Evolutionary conservation across 202 grass and related monocot genomes (phyloP).

Genomic region (Schoenoplectus triqueter): DNA sequence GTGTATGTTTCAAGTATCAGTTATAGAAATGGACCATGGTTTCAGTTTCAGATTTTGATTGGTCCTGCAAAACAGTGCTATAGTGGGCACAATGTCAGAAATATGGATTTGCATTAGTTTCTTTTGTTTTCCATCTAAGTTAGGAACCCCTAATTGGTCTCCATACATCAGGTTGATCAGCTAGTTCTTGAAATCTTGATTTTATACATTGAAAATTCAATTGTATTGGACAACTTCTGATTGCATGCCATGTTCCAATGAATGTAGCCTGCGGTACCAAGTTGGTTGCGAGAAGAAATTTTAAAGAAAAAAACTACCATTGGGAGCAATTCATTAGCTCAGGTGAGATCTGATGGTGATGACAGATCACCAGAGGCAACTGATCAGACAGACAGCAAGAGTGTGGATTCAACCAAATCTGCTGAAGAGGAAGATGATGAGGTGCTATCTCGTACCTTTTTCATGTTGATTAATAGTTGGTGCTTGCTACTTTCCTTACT

Average conservation of each 20-base stretch:
- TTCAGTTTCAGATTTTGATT: not conserved
- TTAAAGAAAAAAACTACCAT: slow-evolving; percentile 80
- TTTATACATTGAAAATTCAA: not conserved
- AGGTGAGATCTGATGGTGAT: slow-evolving; percentile 53
- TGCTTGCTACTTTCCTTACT: not conserved
- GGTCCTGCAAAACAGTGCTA: not conserved
- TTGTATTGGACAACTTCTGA: slow-evolving; percentile 10
- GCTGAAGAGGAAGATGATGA: slow-evolving; percentile 80
- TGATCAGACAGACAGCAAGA: slow-evolving; percentile 68
- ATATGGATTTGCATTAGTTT: slow-evolving; percentile 15
- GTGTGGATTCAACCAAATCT: slow-evolving; percentile 65
- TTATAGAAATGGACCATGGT: slow-evolving; percentile 10
- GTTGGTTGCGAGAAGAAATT: slow-evolving; percentile 98
- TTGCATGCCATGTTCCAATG: slow-evolving; percentile 39
- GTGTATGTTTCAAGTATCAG: slow-evolving; percentile 5
- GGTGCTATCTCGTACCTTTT: slow-evolving; percentile 42
- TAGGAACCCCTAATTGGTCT: not conserved
- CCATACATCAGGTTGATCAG: not conserved
- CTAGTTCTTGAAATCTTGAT: slow-evolving; percentile 7
- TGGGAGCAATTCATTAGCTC: slow-evolving; percentile 43
- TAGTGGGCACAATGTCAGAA: not conserved
- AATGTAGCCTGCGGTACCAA: slow-evolving; percentile 81
- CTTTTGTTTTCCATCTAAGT: slow-evolving; percentile 27
- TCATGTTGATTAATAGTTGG: slow-evolving; percentile 7
- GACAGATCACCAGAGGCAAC: slow-evolving; percentile 52